These are phyloP conservation scores for Yamadazyma taylorii DNA, from an alignment of 1,139 yeast species.

Conservation along the genomic window DNA sequence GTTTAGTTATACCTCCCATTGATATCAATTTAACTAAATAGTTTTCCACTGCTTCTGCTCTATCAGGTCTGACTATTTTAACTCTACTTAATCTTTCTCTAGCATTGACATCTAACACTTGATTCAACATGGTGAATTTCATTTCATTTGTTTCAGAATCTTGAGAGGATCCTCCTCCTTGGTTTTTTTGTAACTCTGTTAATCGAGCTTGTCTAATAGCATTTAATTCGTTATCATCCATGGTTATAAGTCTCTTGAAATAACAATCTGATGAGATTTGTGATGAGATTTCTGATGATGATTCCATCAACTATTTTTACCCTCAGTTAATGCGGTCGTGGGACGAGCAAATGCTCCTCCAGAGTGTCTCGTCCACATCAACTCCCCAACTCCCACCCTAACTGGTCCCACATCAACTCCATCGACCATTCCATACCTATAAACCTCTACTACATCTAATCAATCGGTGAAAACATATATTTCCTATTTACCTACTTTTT, in stretches of 20 bases:
- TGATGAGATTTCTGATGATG: no score
- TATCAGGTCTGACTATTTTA: constrained; percentile 83
- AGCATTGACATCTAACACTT: constrained; percentile 76
- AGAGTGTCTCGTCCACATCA: no score
- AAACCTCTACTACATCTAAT: no score
- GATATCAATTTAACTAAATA: constrained; percentile 72
- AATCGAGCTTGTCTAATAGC: constrained; percentile 89
- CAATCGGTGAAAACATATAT: neutral
- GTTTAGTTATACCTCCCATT: constrained; percentile 73
- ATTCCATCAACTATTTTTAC: no score
- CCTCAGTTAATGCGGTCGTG: no score
- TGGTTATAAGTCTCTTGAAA: constrained; percentile 16
- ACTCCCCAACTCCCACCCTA: no score
- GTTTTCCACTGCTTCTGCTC: constrained; percentile 89
- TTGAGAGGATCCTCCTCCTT: constrained; percentile 18
- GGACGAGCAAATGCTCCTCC: no score
- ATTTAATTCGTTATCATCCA: constrained; percentile 80
- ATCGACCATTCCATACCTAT: no score
- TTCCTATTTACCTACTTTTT: constrained; percentile 26
- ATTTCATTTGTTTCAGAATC: constrained; percentile 27
- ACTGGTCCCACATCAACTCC: no score
- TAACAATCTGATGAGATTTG: neutral
- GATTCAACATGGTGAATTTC: constrained; percentile 52
- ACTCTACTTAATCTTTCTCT: constrained; percentile 87
- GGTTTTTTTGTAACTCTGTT: constrained; percentile 69